phyloP scores from a whole-genome alignment of 108 stramenopile genomes.

The Cyclostephanos tholiformis region DNA sequence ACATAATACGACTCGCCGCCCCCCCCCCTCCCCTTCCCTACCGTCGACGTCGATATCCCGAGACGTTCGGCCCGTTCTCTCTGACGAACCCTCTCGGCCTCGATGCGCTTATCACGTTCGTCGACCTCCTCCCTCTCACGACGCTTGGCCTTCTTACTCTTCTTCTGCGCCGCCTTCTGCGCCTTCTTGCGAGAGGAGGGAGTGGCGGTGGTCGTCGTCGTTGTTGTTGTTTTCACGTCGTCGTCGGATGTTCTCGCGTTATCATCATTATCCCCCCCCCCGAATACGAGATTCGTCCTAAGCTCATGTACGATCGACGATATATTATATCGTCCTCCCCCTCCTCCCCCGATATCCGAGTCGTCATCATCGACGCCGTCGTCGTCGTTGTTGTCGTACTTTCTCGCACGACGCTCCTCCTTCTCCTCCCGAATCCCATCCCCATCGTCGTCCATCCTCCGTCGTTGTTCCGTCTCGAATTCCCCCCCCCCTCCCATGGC shows the following conservation, averaged over 20 bases:
- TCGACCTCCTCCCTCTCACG: conserved; percentile 62
- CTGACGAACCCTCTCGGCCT: conserved; percentile 41
- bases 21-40: background rate
- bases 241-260: background rate
- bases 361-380: background rate
- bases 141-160: conserved; percentile 80
- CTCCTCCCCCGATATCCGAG: conserved; percentile 9
- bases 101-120: conserved; percentile 42
- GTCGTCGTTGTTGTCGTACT: conserved; percentile 26
- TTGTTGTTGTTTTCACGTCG: conserved; percentile 1
- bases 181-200: conserved; percentile 31
- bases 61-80: conserved; percentile 37
- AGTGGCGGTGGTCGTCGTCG: background rate
- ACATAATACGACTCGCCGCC: too few relatives aligned
- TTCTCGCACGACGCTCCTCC: conserved; percentile 19
- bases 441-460: too few relatives aligned
- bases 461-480: too few relatives aligned
- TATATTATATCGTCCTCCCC: too few relatives aligned
- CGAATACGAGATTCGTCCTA: too few relatives aligned
- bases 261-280: conserved; percentile 13
- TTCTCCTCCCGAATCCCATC: conserved; percentile 14
- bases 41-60: conserved; percentile 15
- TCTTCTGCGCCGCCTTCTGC: conserved; percentile 79
- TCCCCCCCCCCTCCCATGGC: conserved; percentile 57
- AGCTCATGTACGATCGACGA: too few relatives aligned